These are phyloP conservation scores for Jacaranda copaia DNA, from an alignment of 257 asterid genomes.

Conservation along the genomic window DNA sequence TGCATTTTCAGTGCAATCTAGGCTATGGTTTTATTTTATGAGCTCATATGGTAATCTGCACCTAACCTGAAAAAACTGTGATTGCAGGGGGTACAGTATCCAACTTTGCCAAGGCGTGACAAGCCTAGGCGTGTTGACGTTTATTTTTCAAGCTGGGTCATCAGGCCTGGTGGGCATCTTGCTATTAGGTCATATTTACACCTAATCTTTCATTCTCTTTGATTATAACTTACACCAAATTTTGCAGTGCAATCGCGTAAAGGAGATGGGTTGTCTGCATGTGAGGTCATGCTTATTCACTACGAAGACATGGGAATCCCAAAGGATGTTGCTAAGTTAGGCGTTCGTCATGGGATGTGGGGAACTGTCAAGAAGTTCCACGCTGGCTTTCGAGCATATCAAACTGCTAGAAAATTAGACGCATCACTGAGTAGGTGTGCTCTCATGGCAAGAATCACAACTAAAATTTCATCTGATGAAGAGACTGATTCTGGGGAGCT, in stretches of 20 bases:
- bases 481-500: constrained; percentile 43
- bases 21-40: neutral
- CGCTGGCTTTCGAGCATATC: constrained; percentile 83
- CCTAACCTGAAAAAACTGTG: constrained; percentile 31
- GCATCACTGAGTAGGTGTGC: constrained; percentile 54
- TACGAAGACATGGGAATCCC: constrained; percentile 99
- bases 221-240: constrained; percentile 7
- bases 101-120: constrained; percentile 72
- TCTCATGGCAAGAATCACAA: constrained; percentile 57
- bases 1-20: neutral
- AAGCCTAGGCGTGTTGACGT: constrained; percentile 92
- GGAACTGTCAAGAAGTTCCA: constrained; percentile 94
- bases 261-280: constrained; percentile 81
- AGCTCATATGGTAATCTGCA: neutral
- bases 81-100: constrained; percentile 81
- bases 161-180: constrained; percentile 58
- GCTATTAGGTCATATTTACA: constrained; percentile 2
- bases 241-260: constrained; percentile 73
- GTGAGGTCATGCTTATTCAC: constrained; percentile 86
- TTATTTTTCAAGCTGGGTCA: constrained; percentile 94
- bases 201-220: neutral
- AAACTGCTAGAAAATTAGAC: constrained; percentile 55
- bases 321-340: constrained; percentile 88
- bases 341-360: constrained; percentile 99
- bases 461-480: constrained; percentile 42